phyloP scores from a whole-genome alignment of 1,284 basidiomycete species.

The Leccinum fallax region DNA sequence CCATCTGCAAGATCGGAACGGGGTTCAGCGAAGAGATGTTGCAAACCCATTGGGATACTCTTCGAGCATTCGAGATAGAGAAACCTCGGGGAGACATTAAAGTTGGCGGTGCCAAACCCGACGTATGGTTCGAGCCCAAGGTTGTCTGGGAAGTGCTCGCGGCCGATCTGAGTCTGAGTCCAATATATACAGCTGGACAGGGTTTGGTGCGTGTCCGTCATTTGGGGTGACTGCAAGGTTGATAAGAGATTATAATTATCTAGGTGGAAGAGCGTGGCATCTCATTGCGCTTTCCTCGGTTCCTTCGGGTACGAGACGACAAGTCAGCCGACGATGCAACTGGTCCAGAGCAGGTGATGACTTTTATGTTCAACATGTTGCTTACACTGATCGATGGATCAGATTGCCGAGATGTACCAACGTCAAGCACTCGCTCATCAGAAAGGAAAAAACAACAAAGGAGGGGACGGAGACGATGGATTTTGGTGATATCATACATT shows the following conservation, averaged over 20 bases:
- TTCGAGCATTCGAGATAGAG: constrained; percentile 76
- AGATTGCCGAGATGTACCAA: constrained; percentile 97
- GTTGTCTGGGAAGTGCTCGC: constrained; percentile 98
- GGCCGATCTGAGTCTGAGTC: constrained; percentile 95
- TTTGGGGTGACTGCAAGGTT: not conserved
- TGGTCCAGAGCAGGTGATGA: constrained; percentile 80
- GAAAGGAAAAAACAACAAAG: constrained; percentile 70
- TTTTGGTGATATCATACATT: constrained; percentile 72
- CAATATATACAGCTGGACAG: constrained; percentile 96
- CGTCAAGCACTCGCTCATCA: constrained; percentile 82
- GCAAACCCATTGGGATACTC: constrained; percentile 78
- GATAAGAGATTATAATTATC: constrained; percentile 6
- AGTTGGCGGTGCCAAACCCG: constrained; percentile 88
- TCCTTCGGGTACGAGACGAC: constrained; percentile 91
- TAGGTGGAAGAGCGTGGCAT: constrained; percentile 89
- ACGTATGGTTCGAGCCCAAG: constrained; percentile 94
- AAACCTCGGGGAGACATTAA: constrained; percentile 80
- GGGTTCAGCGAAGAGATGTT: constrained; percentile 95
- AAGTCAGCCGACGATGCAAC: constrained; percentile 93
- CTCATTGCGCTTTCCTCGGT: constrained; percentile 94
- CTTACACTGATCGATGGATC: constrained; percentile 25
- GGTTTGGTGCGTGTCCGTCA: constrained; percentile 70
- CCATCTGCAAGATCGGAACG: constrained; percentile 98
- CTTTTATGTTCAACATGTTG: not conserved
- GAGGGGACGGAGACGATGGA: constrained; percentile 74